Evolutionary conservation across 306 rosid genomes (phyloP).

Genomic region (Spatholobus suberectus): DNA sequence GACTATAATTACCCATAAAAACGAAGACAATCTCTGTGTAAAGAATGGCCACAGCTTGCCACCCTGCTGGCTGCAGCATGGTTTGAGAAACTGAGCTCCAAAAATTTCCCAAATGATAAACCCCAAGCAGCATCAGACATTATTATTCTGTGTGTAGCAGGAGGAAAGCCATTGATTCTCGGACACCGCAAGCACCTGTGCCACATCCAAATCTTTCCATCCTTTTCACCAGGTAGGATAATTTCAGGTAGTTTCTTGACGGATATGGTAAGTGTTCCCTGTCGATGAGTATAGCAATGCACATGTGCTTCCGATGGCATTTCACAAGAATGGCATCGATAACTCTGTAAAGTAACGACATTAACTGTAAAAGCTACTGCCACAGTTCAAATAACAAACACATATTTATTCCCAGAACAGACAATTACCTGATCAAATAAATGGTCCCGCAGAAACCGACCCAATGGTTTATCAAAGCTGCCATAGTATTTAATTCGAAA

Average conservation of each 20-base stretch:
- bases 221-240: conserved; percentile 89
- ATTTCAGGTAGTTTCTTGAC: conserved; percentile 80
- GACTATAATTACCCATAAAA: conserved; percentile 80
- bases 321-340: conserved; percentile 80
- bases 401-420: conserved; percentile 27
- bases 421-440: conserved; percentile 90
- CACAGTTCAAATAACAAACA: conserved; percentile 29
- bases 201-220: conserved; percentile 99
- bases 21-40: conserved; percentile 98
- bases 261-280: conserved; percentile 96
- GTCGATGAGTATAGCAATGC: conserved; percentile 93
- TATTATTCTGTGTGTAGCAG: conserved; percentile 87
- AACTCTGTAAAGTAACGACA: conserved; percentile 61
- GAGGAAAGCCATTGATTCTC: conserved; percentile 87
- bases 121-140: conserved; percentile 99
- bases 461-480: conserved; percentile 90
- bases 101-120: conserved; percentile 95
- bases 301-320: conserved; percentile 99
- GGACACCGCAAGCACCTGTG: conserved; percentile 98
- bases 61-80: conserved; percentile 99
- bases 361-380: conserved; percentile 35
- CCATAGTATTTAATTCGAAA: conserved; percentile 97
- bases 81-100: conserved; percentile 99
- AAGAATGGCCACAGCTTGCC: conserved; percentile 98
- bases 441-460: conserved; percentile 87